A percentile compares a stretch with the other conserved stretches of the same genome.
phyloP scores from a whole-genome alignment of 2,329 filamentous ascomycete genomes.

The Aspergillus japonicus region DNA sequence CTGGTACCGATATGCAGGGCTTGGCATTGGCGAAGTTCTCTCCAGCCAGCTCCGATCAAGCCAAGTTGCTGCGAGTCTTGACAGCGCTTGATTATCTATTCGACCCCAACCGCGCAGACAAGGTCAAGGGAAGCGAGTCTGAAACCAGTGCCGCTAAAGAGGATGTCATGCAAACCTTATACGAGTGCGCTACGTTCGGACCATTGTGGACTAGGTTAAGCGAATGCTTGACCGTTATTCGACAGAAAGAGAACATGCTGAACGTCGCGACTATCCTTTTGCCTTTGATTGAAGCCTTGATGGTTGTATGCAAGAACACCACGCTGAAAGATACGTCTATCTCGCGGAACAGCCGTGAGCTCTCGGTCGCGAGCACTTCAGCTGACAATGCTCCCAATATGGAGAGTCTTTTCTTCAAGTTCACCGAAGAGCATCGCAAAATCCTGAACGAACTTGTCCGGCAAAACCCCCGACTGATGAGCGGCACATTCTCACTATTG shows the following conservation, averaged over 20 bases:
- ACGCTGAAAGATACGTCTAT: conserved; percentile 67
- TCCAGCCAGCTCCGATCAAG: conserved; percentile 91
- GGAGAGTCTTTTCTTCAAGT: conserved; percentile 90
- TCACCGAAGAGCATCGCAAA: conserved; percentile 95
- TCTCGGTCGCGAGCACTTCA: conserved; percentile 70
- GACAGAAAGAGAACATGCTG: conserved; percentile 89
- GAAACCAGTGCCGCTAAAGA: conserved; percentile 65
- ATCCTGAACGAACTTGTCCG: conserved; percentile 97
- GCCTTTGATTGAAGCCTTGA: conserved; percentile 90
- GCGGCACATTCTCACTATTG: conserved; percentile 89
- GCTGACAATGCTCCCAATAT: conserved; percentile 70
- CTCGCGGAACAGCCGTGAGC: conserved; percentile 59
- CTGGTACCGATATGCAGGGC: conserved; percentile 91
- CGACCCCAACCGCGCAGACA: conserved; percentile 68
- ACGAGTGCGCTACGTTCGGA: conserved; percentile 86
- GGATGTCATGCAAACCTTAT: conserved; percentile 81
- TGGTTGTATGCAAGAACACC: conserved; percentile 99
- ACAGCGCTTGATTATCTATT: conserved; percentile 96
- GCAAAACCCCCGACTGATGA: conserved; percentile 97
- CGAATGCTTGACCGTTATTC: conserved; percentile 81
- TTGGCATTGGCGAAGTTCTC: conserved; percentile 94
- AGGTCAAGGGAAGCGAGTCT: conserved; percentile 52
- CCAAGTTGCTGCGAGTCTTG: conserved; percentile 86
- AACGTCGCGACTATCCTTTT: conserved; percentile 95
- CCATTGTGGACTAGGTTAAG: conserved; percentile 91